Base-by-base conservation (phyloP, 1,284 basidiomycete species). In the Apiotrichum gamsii region DNA sequence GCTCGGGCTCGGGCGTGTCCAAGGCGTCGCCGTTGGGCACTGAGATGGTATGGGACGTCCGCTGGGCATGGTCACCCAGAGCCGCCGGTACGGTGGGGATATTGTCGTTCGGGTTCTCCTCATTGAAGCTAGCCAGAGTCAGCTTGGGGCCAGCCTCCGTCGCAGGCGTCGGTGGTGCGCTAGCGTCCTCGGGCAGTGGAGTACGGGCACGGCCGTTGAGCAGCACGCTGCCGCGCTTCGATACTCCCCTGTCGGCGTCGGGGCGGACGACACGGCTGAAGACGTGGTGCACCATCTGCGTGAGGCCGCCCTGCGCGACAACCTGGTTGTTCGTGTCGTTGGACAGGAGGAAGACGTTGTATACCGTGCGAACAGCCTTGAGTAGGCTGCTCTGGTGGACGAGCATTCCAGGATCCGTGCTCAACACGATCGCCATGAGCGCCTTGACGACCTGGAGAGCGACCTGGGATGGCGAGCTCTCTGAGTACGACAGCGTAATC, bases 401-500 rank as follows among this genome's bases (percentile, higher is more conserved):
- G 32, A 89, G 78, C 57, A 86, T 83, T 13, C 68, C 67, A 40
- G 62, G 61, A 32, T 82, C 86, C 4, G 85, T 79, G 8, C 90
- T 94, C 31, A 97, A 77, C 20, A 95, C 84, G 38, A 96, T 76
- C 1, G 90, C 80, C 43, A 97, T 79, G 19, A 97, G 77, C 8
- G 90, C 90, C 70, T 95, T 96, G 54, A 96, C 89, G 52, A 97
- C 90, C 65, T 96, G 93, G 25, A 97, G 76, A 2, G 90, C 91
- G 34, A 95, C 90, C 3, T 88, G 74, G 65, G 94, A 87, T 4
- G 90, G 84, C 0, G 88, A 88, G 16, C 79, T 78, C 69, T 95
- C 88, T 29, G 83, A 80, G 70, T 95, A 94, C 51, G 89, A 93
- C 13, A 89, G 79, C 11, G 93, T 93, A 61, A 97, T 90, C 28